Conservation (phyloP, 1,284 basidiomycete genomes). For the Chondrostereum purpureum region DNA sequence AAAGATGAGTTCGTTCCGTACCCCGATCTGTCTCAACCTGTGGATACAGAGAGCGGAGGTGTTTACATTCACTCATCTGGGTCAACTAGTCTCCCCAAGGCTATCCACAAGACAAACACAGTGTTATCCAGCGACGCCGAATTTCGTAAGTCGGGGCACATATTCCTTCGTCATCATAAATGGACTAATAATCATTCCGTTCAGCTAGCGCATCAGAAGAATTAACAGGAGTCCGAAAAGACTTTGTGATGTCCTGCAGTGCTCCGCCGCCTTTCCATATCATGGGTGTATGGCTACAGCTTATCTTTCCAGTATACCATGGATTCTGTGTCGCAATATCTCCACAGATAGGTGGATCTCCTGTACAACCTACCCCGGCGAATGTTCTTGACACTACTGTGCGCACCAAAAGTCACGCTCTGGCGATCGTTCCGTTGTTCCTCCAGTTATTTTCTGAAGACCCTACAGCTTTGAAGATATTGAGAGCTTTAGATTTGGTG, state of each 20-base stretch:
- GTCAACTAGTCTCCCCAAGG: constrained; percentile 24
- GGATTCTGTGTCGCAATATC: background rate
- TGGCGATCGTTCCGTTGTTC: background rate
- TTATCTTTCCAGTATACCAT: background rate
- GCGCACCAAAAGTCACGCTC: background rate
- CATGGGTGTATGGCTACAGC: background rate
- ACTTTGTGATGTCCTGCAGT: background rate
- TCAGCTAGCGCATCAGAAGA: too few species aligned
- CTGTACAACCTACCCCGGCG: background rate
- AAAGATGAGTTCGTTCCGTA: background rate
- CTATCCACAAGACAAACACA: constrained; percentile 17
- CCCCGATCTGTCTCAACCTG: background rate
- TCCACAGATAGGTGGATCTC: background rate
- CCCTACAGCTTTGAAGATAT: background rate
- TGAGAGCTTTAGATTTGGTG: background rate
- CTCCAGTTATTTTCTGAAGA: background rate
- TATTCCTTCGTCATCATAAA: too few species aligned
- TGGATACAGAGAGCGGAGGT: background rate
- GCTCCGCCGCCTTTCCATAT: background rate
- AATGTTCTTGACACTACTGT: background rate
- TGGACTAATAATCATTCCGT: too few species aligned
- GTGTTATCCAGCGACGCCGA: background rate
- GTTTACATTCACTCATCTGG: constrained; percentile 22
- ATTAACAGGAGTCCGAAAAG: too few species aligned
- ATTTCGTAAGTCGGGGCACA: constrained; percentile 11